Conservation (phyloP, 805 yeast genomes). For the Wickerhamiella domercqiae region DNA sequence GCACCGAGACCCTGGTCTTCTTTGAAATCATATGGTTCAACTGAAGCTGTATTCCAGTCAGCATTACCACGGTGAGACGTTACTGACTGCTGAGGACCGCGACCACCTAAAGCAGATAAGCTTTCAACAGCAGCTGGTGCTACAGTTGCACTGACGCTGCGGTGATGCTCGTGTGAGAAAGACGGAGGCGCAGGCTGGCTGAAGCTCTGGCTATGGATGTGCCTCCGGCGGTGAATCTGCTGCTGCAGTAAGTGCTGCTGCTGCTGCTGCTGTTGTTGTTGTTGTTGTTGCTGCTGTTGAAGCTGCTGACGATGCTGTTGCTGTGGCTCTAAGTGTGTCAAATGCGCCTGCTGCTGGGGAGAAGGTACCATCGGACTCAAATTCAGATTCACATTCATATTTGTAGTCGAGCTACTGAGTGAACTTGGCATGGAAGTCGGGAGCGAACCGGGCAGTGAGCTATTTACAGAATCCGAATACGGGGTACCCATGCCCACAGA, state of each 20-base stretch:
- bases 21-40: background rate
- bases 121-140: background rate
- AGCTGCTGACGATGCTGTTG: background rate
- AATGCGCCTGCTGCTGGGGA: background rate
- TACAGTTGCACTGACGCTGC: background rate
- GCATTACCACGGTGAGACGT: no score
- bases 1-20: background rate
- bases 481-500: no score
- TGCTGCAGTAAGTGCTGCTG: conserved; percentile 8
- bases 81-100: no score
- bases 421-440: background rate
- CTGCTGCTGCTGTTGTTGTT: conserved; percentile 7
- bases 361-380: no score
- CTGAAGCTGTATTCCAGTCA: no score
- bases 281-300: conserved; percentile 1
- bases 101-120: no score
- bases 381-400: background rate
- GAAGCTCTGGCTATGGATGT: background rate
- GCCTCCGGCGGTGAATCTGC: conserved; percentile 7
- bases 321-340: background rate
- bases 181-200: background rate
- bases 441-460: background rate
- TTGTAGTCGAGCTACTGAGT: background rate
- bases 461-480: no score
- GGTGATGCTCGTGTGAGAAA: background rate